These are phyloP conservation scores for Alternaria sp. DNA, from an alignment of 2,329 filamentous ascomycete species.

Conservation along the genomic window DNA sequence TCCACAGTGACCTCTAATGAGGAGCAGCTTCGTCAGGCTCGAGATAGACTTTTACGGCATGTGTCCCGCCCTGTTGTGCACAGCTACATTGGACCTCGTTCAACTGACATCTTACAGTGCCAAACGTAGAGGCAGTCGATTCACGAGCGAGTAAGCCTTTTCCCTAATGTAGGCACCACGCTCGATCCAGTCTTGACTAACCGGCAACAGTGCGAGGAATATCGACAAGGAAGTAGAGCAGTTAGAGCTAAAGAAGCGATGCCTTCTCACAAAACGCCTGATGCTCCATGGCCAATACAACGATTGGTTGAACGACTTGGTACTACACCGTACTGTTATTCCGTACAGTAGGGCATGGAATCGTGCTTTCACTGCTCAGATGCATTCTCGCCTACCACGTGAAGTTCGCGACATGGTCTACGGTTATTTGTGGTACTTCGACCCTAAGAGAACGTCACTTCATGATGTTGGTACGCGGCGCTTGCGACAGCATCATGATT, in stretches of 20 bases:
- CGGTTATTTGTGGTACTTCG: no score
- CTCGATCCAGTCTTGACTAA: background rate
- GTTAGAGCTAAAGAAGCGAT: background rate
- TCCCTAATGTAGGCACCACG: background rate
- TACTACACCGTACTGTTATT: background rate
- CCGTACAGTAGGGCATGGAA: background rate
- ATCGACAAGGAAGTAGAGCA: background rate
- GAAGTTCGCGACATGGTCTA: no score
- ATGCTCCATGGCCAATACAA: slow-evolving; percentile 5
- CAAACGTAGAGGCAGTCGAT: no score
- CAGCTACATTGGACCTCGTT: no score
- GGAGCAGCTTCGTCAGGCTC: background rate
- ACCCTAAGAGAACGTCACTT: no score
- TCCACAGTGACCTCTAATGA: background rate
- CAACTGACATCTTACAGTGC: no score
- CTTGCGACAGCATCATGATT: no score
- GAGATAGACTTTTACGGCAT: background rate
- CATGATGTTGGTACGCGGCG: no score
- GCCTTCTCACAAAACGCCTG: slow-evolving; percentile 5
- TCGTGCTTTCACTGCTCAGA: no score
- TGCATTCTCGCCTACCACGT: no score
- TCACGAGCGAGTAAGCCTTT: no score
- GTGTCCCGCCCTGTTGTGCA: no score
- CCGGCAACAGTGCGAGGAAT: background rate
- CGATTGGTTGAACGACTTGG: slow-evolving; percentile 5